Base-by-base conservation (phyloP, 257 asterid genomes). In the Solanum bulbocastanum region DNA sequence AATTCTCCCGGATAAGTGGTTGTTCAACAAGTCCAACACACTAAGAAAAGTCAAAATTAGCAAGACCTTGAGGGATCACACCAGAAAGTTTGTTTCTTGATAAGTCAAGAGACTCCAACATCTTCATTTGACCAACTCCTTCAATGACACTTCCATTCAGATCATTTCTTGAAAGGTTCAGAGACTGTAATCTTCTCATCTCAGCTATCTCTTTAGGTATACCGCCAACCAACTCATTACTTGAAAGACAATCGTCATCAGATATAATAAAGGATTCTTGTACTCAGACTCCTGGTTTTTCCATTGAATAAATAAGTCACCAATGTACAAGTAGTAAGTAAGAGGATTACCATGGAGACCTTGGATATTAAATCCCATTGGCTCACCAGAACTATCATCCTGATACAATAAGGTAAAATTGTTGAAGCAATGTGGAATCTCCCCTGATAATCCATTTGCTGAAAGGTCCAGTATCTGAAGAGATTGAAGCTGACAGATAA, bases 21-120 rank as follows among this genome's bases (percentile, higher is more conserved):
- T 92, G 88, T 86, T 71, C 1, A 93, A 73, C 88, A 92, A 87
- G 81, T 91, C 87, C 32, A 93, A 86, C 75, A 85, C 72, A 10
- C 37, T 40, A 7, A 92, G 37, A 25, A 7, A 89, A 36, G 27
- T 20, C 72, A 91, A 91, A 16, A 2, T 68, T 18, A 15, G 87
- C 84, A 60, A 88, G 32, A 39, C 92, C 83, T 0, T 5, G 25
- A 1, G 92, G 94, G 60, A 92, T 93, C 78, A 58, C 68, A 9
- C 94, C 92, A 0, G 87, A 89, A 44, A 91, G 87, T 1, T 78
- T 87, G 87, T 93, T 92, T 23, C 66, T 22, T 14, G 95, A 91
- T 3, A 92, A 6, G 66, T 92, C 93, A 35, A 92, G 92, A 14
- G 32, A 35, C 76, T 92, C 92, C 58, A 92, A 62, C 85, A 42